These are phyloP conservation scores for Camillea tinctor DNA, from an alignment of 2,329 filamentous ascomycete genomes.

Conservation along the genomic window DNA sequence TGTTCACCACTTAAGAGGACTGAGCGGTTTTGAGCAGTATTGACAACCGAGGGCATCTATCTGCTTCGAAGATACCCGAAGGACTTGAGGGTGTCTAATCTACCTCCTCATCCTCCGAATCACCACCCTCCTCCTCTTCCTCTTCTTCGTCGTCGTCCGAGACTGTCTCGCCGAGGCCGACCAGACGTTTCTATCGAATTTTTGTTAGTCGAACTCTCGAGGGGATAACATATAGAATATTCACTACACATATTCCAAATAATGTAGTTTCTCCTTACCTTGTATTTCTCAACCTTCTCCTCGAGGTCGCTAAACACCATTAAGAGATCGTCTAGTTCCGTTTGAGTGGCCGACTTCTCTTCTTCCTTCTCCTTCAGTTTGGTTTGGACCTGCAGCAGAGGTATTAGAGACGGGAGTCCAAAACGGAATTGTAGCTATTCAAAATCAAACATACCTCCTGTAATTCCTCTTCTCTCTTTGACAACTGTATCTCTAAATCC, in stretches of 20 bases:
- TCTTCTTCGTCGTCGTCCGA: slow-evolving; percentile 78
- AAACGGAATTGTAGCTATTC: too few species aligned
- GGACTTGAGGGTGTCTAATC: slow-evolving; percentile 22
- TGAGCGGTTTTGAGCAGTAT: background rate
- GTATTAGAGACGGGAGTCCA: slow-evolving; percentile 7
- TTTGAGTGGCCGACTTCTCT: slow-evolving; percentile 63
- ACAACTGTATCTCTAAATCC: slow-evolving; percentile 51
- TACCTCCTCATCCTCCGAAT: slow-evolving; percentile 30
- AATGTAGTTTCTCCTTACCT: slow-evolving; percentile 51
- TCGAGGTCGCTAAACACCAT: slow-evolving; percentile 81
- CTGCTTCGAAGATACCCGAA: slow-evolving; percentile 5
- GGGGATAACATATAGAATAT: background rate
- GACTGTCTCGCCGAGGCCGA: slow-evolving; percentile 65
- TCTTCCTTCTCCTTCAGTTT: slow-evolving; percentile 52
- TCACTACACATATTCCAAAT: background rate
- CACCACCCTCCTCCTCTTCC: slow-evolving; percentile 46
- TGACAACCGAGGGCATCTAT: slow-evolving; percentile 1
- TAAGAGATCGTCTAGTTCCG: slow-evolving; percentile 76
- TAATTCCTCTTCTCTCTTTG: slow-evolving; percentile 35
- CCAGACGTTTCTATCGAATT: slow-evolving; percentile 52
- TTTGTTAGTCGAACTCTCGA: slow-evolving; percentile 10
- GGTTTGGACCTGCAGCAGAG: slow-evolving; percentile 24
- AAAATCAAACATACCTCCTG: slow-evolving; percentile 26
- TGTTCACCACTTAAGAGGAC: slow-evolving; percentile 9
- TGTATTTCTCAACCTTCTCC: slow-evolving; percentile 73